Evolutionary conservation across 495 filamentous ascomycete genomes (phyloP).

Genomic region (Penicillium subrubescens): DNA sequence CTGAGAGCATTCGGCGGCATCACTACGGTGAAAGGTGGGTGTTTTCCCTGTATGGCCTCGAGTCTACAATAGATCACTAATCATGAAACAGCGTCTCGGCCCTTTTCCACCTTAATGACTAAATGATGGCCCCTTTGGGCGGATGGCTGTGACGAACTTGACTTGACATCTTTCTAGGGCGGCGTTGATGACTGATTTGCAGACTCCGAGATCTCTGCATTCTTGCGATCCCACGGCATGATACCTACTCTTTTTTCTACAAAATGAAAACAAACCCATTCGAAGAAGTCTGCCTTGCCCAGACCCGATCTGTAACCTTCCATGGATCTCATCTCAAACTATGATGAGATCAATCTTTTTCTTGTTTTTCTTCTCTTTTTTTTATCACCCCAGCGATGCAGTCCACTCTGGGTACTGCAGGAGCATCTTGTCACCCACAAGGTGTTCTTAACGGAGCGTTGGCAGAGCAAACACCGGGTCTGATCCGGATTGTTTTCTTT

Average conservation of each 20-base stretch:
- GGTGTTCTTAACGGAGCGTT: slow-evolving; percentile 74
- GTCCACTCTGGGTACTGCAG: slow-evolving; percentile 66
- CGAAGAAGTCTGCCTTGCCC: slow-evolving; percentile 13
- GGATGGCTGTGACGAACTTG: slow-evolving; percentile 25
- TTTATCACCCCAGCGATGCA: slow-evolving; percentile 63
- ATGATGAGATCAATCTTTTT: neutral
- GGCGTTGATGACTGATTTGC: slow-evolving; percentile 31
- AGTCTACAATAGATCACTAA: slow-evolving; percentile 10
- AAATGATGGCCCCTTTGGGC: slow-evolving; percentile 22
- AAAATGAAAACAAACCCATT: slow-evolving; percentile 15
- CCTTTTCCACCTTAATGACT: slow-evolving; percentile 68
- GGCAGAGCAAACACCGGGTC: slow-evolving; percentile 58
- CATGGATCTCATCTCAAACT: neutral
- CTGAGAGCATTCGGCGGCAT: slow-evolving; percentile 92
- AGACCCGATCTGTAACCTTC: slow-evolving; percentile 14
- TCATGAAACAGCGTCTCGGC: slow-evolving; percentile 70
- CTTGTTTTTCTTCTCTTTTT: slow-evolving; percentile 5
- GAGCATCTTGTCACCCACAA: slow-evolving; percentile 55
- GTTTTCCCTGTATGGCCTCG: neutral
- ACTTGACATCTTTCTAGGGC: slow-evolving; percentile 15
- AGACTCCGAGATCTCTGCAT: slow-evolving; percentile 25
- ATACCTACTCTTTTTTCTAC: slow-evolving; percentile 27
- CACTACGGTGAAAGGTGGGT: slow-evolving; percentile 78
- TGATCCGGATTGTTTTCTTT: slow-evolving; percentile 13
- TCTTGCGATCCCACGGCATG: slow-evolving; percentile 24